Evolutionary conservation across 257 asterid species (phyloP).

Genomic region (Verbascum thapsus): DNA sequence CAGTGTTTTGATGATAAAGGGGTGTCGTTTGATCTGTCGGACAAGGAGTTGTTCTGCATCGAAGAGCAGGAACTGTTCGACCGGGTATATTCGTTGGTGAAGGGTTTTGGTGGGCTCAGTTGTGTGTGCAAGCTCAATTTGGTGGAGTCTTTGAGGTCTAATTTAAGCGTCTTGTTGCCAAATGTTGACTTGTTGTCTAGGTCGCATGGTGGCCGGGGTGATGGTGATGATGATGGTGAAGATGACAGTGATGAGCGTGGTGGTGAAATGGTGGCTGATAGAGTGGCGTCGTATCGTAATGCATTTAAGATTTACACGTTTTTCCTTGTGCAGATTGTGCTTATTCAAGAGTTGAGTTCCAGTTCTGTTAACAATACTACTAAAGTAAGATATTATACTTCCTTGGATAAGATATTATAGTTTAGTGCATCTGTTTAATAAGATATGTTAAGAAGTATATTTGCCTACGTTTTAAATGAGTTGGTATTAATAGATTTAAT

Average conservation of each 20-base stretch:
- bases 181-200: slow-evolving; percentile 68
- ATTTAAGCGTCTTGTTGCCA: slow-evolving; percentile 84
- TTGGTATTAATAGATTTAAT: background rate
- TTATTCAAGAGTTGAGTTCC: slow-evolving; percentile 61
- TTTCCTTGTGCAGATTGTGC: slow-evolving; percentile 75
- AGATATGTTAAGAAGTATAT: background rate
- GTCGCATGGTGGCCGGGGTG: slow-evolving; percentile 47
- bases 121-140: slow-evolving; percentile 71
- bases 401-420: background rate
- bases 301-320: slow-evolving; percentile 88
- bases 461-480: background rate
- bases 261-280: slow-evolving; percentile 46
- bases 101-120: slow-evolving; percentile 59
- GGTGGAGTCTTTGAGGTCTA: slow-evolving; percentile 88
- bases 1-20: slow-evolving; percentile 40
- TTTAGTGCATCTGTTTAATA: slow-evolving; percentile 1
- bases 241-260: slow-evolving; percentile 47
- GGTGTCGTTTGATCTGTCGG: slow-evolving; percentile 83
- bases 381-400: slow-evolving; percentile 46
- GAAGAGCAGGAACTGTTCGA: slow-evolving; percentile 93
- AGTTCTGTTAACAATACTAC: slow-evolving; percentile 40
- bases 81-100: slow-evolving; percentile 76
- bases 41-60: slow-evolving; percentile 79
- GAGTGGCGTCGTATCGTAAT: slow-evolving; percentile 80
- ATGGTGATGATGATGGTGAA: slow-evolving; percentile 40